Conservation (phyloP, 148 eudicot species). For the Amaranthus cruentus region DNA sequence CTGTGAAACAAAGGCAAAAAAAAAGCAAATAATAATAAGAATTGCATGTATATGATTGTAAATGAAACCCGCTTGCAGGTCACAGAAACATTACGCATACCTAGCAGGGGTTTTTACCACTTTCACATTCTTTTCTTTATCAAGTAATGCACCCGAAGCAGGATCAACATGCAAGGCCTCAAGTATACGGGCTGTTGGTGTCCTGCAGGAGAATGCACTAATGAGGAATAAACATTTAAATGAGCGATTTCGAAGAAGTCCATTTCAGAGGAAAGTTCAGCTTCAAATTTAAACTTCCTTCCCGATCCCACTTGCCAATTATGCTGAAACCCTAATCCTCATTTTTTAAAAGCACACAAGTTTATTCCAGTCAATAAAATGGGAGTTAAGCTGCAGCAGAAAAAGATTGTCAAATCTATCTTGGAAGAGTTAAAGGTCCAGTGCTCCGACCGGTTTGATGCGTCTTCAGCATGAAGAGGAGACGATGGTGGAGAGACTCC, state of each 20-base stretch:
- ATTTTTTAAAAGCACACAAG: constrained; percentile 45
- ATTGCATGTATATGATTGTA: not conserved
- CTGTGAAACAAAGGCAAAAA: not conserved
- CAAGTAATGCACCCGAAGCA: constrained; percentile 88
- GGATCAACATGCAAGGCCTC: constrained; percentile 97
- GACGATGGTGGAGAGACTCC: constrained; percentile 89
- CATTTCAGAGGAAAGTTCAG: constrained; percentile 38
- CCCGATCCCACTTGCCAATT: constrained; percentile 46
- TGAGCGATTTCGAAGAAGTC: constrained; percentile 30
- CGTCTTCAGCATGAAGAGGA: constrained; percentile 61
- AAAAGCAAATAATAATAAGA: not conserved
- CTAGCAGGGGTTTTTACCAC: constrained; percentile 52
- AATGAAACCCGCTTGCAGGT: not conserved
- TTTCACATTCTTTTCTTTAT: constrained; percentile 66
- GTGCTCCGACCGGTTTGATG: constrained; percentile 96
- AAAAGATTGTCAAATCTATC: constrained; percentile 73
- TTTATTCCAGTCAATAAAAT: constrained; percentile 53
- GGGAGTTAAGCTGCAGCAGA: constrained; percentile 67
- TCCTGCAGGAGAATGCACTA: constrained; percentile 71
- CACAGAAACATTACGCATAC: constrained; percentile 29
- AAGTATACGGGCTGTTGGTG: constrained; percentile 68
- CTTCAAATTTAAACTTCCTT: constrained; percentile 46
- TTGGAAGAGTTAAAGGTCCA: constrained; percentile 82
- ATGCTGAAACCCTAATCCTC: constrained; percentile 38
- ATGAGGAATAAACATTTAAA: constrained; percentile 28